Conservation (phyloP, 768 basidiomycete species). For the Tulasnella sp. region DNA sequence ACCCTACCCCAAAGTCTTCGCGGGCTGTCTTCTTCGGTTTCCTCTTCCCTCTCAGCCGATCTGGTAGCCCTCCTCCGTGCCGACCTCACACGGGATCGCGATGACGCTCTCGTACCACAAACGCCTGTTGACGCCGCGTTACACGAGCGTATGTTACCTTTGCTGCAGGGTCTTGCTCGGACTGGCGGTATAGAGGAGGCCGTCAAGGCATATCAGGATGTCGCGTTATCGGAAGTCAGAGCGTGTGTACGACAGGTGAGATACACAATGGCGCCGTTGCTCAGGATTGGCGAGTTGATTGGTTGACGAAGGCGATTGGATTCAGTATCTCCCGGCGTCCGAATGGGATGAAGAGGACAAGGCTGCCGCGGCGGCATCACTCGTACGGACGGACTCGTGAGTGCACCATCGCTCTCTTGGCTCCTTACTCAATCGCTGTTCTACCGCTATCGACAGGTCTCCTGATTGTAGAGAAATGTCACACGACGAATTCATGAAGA, state of each 20-base stretch:
- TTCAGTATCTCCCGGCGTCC: slow-evolving; percentile 48
- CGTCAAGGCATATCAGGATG: slow-evolving; percentile 54
- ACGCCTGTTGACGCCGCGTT: slow-evolving; percentile 26
- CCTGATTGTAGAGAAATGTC: slow-evolving; percentile 33
- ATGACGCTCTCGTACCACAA: slow-evolving; percentile 18
- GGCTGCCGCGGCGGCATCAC: background rate
- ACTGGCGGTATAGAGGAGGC: slow-evolving; percentile 61
- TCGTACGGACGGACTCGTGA: background rate
- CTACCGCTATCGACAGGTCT: background rate
- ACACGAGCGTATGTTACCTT: slow-evolving; percentile 52
- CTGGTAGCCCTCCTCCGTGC: slow-evolving; percentile 55
- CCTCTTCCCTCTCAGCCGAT: slow-evolving; percentile 62
- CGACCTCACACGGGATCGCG: slow-evolving; percentile 41
- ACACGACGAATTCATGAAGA: slow-evolving; percentile 25
- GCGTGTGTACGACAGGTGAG: slow-evolving; percentile 48
- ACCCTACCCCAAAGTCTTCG: slow-evolving; percentile 62
- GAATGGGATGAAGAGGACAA: slow-evolving; percentile 40
- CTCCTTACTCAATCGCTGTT: background rate
- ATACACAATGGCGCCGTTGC: slow-evolving; percentile 1
- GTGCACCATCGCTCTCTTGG: too few species aligned
- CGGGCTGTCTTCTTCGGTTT: slow-evolving; percentile 61
- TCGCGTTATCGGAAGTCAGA: slow-evolving; percentile 48
- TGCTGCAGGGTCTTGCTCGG: slow-evolving; percentile 64
- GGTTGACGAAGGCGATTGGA: slow-evolving; percentile 5
- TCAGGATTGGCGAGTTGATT: slow-evolving; percentile 1